Evolutionary conservation across 768 basidiomycete species (phyloP), one percentile per base, ranked within the genome.

Genomic region (Calocybe gangraenosa): DNA sequence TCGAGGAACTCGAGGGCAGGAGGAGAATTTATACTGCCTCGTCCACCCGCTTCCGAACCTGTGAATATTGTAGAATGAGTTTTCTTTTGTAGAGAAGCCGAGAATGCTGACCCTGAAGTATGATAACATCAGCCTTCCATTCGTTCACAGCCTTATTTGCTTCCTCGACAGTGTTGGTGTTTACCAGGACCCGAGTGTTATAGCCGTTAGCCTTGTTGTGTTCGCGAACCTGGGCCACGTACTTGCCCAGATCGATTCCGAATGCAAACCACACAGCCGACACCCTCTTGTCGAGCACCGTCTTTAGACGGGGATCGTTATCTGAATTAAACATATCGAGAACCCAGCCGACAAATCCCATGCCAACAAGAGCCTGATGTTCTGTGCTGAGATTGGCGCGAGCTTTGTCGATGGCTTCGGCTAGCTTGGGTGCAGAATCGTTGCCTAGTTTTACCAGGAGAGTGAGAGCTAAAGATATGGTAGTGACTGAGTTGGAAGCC

Each of bases 1-100:
- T 64, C 54, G 17, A 76, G 52, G 31, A 77, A 60, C 9, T 59
- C 62, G 33, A 67, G 49, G 13, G 70, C 59, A 0, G 74, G 69
- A 0, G 66, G 69, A 1, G 74, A 66, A 17, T 58, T 47, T 0
- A 60, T 50, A 19, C 60, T 49, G 1, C 73, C 74, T 52, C 76
- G 76, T 5, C 77, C 77, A 3, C 76, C 77, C 5, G 74, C 65
- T 52, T 79, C 77, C 40, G 58, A 64, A 10, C 76, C 76, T 76
- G 13, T 7, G 13, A 7, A 35, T 7, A 35, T 35, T 7, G 7
- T 5, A 7, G 34, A n/a, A 35, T 14, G 14, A 18, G 14, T 14
- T 8, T 14, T 8, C 14, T 6, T 5, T n/a, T 18, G 74, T 78
- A 77, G 68, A 81, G 79, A 0, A 20, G 72, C 74, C 63, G 44